phyloP scores from a whole-genome alignment of 371 early-diverging fungal genomes.

The Apophysomyces sp. region DNA sequence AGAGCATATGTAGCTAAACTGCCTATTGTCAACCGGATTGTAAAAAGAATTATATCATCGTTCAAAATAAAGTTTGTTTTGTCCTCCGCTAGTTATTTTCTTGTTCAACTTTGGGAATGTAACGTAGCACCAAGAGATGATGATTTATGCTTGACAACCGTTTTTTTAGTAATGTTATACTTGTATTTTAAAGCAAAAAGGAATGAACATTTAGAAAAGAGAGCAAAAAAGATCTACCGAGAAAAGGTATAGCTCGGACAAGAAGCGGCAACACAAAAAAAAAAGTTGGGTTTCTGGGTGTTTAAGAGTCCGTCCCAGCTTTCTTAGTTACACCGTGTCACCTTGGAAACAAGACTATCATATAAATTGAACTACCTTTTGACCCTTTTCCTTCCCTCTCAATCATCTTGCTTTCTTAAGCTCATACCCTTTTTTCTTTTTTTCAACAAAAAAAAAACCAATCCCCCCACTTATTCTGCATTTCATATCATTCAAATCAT shows the following conservation, averaged over 20 bases:
- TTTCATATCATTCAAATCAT: constrained; percentile 1
- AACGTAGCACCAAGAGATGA: not conserved
- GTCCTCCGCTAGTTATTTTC: not conserved
- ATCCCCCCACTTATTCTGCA: constrained; percentile 4
- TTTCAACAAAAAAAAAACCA: not conserved
- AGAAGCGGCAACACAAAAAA: constrained; percentile 1
- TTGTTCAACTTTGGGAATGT: not conserved
- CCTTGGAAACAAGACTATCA: constrained; percentile 1
- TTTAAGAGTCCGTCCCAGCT: constrained; percentile 14
- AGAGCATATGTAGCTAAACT: not conserved
- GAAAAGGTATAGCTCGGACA: not conserved
- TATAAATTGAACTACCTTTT: constrained; percentile 10
- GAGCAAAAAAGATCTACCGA: not conserved
- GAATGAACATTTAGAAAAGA: not conserved
- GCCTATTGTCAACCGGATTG: not conserved
- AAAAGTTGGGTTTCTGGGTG: not conserved
- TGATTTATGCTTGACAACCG: not conserved
- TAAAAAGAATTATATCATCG: constrained; percentile 1
- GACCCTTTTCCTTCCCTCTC: constrained; percentile 6
- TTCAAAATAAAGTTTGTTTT: not conserved
- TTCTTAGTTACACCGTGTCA: constrained; percentile 15
- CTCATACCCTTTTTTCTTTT: constrained; percentile 19
- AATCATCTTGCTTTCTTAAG: constrained; percentile 6
- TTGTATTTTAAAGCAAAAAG: not conserved
- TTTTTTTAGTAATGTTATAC: too few relatives aligned